These are phyloP conservation scores for Albifimbria verrucaria DNA, from an alignment of 2,329 filamentous ascomycete species.

Conservation along the genomic window DNA sequence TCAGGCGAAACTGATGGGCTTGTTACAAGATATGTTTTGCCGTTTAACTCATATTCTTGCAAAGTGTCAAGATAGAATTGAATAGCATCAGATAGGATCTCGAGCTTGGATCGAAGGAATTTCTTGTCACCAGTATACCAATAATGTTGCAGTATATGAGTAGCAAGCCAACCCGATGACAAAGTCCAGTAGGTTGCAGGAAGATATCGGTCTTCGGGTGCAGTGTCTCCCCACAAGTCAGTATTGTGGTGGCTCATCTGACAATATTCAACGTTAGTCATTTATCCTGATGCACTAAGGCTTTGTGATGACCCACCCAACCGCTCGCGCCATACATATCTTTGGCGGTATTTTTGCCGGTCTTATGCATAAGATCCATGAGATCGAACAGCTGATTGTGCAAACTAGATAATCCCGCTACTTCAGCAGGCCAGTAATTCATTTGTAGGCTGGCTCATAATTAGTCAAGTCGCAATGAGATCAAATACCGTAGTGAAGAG, in stretches of 20 bases:
- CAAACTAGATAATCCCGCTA: not conserved
- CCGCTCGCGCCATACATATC: not conserved
- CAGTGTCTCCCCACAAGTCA: not conserved
- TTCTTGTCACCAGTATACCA: not conserved
- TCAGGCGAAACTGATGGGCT: not conserved
- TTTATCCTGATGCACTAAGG: not conserved
- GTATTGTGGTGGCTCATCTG: not conserved
- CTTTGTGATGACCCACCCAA: not conserved
- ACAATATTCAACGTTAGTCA: not conserved
- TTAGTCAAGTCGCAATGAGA: not conserved
- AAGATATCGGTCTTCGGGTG: not conserved
- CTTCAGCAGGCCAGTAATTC: not conserved
- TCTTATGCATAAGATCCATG: not conserved
- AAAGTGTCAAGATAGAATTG: conserved; percentile 3
- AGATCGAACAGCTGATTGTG: not conserved
- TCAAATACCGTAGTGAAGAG: not conserved
- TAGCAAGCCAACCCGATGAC: not conserved
- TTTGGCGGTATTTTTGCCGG: not conserved
- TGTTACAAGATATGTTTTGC: not conserved
- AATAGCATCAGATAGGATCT: conserved; percentile 2
- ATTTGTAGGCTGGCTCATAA: not conserved
- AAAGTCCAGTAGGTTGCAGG: not conserved
- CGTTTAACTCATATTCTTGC: not conserved
- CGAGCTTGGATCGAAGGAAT: not conserved
- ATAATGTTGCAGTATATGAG: not conserved